Evolutionary conservation across 1,139 yeast species (phyloP), one percentile per base, ranked within the genome.

Genomic region (Suhomyces coccinellae): DNA sequence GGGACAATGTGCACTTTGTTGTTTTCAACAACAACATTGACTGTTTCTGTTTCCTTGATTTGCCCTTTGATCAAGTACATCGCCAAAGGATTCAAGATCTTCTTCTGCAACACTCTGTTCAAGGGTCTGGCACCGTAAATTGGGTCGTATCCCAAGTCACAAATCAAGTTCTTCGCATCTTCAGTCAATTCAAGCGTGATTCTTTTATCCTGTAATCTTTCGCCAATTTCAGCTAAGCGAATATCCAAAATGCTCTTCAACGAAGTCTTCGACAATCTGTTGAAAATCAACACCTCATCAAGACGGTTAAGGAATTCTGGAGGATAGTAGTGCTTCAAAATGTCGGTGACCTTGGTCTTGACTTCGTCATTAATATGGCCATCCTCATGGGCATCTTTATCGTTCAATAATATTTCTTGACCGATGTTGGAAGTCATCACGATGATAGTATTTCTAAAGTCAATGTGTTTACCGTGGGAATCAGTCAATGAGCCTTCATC

Each of bases 391-490:
- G 72, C 53, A 24, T 68, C 65, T 36, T 62, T 66, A 55, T 87
- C 96, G 12, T 83, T 72, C 43, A 90, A 69, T 51, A 93, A 73
- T 41, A 87, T 79, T 52, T 91, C 97, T 64, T 93, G 98, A 7
- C 99, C 99, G 58, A 93, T 87, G 62, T 93, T 93, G 3, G 97
- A 88, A 0, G 99, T 93, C 95, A 93, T 87, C n/a, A 93, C 95
- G 56, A 93, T 88, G 46, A 93, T 86, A 1, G 98, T 87, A 64
- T 93, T 93, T 54, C 90, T 82, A 80, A 93, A 93, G 65, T 93
- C 97, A 46, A 93, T 88, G 56, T 85, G 87, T 47, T 89, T 87
- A 28, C 99, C 99, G 59, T 90, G 96, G 7, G 96, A 86, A 61
- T 93, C 99, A 0, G 98, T 91, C 54, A 93, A 74, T 44, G 86